Conservation (phyloP, 2,329 filamentous ascomycete species). For the Exophiala sp. region DNA sequence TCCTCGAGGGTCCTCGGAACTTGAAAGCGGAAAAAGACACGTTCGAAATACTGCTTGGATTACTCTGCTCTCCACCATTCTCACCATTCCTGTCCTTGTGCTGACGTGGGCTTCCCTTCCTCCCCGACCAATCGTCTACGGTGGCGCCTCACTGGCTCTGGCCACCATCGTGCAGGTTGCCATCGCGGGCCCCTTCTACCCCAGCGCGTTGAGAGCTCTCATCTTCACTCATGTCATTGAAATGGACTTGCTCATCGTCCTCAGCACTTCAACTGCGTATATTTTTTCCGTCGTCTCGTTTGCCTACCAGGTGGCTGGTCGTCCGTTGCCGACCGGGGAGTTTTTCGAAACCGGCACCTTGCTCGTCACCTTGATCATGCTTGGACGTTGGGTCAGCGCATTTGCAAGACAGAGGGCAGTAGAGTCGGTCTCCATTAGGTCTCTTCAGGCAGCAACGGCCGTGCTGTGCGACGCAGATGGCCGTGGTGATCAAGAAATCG, state of each 20-base stretch:
- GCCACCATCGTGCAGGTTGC: constrained; percentile 62
- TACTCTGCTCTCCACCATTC: constrained; percentile 48
- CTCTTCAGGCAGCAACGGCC: constrained; percentile 55
- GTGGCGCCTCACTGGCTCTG: constrained; percentile 53
- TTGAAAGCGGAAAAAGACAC: constrained; percentile 41
- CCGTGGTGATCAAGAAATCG: constrained; percentile 48
- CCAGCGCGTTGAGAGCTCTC: constrained; percentile 46
- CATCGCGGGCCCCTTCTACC: constrained; percentile 58
- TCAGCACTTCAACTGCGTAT: constrained; percentile 50
- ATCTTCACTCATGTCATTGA: constrained; percentile 47
- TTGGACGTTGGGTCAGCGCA: constrained; percentile 47
- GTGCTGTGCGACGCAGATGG: constrained; percentile 43
- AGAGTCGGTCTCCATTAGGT: constrained; percentile 47
- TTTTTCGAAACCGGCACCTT: constrained; percentile 55
- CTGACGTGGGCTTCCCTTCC: constrained; percentile 59
- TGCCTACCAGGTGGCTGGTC: constrained; percentile 34
- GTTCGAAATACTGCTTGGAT: constrained; percentile 37
- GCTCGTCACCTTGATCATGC: constrained; percentile 48
- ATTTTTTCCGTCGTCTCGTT: constrained; percentile 48
- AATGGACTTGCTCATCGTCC: constrained; percentile 50
- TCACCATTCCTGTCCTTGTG: constrained; percentile 61
- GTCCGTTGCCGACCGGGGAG: constrained; percentile 37
- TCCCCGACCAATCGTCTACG: constrained; percentile 45
- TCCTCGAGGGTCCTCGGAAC: constrained; percentile 19
- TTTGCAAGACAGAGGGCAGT: constrained; percentile 46